Conservation (phyloP, 1,284 basidiomycete genomes). For the Ustilago loliicola region DNA sequence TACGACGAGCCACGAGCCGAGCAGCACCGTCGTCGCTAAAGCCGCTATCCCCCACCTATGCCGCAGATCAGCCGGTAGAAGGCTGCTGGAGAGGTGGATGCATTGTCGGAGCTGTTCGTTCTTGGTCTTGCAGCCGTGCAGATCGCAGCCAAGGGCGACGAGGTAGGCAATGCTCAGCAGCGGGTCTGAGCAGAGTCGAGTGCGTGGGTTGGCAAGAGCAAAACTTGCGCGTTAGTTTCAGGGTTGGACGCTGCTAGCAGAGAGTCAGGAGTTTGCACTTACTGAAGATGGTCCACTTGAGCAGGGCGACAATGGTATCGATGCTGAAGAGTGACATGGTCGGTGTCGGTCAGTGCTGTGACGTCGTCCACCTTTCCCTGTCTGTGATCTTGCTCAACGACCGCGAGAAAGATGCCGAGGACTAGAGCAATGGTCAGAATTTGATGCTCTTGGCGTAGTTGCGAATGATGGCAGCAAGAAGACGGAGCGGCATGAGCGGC, state of each 20-base stretch:
- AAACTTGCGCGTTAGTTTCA: background rate
- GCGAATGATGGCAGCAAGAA: conserved; percentile 1
- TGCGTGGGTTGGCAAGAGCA: background rate
- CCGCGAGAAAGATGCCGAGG: background rate
- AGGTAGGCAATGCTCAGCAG: conserved; percentile 31
- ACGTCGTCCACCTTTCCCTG: background rate
- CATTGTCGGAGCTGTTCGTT: conserved; percentile 5
- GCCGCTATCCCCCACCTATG: background rate
- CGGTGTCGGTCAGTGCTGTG: background rate
- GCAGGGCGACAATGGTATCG: conserved; percentile 26
- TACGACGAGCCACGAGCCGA: conserved; percentile 25
- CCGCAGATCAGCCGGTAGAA: background rate
- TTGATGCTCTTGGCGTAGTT: too few species aligned
- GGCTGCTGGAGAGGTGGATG: background rate
- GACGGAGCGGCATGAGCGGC: too few species aligned
- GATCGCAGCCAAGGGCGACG: conserved; percentile 13
- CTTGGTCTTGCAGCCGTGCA: conserved; percentile 11
- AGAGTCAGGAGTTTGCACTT: background rate
- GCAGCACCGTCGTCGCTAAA: conserved; percentile 18
- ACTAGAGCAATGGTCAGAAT: too few species aligned
- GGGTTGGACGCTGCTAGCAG: background rate
- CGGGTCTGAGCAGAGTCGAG: conserved; percentile 25
- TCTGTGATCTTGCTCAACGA: background rate
- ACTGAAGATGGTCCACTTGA: conserved; percentile 36
- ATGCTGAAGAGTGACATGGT: conserved; percentile 31